Base-by-base conservation (phyloP, 208 protist genomes). In the Zelonia costaricensis region DNA sequence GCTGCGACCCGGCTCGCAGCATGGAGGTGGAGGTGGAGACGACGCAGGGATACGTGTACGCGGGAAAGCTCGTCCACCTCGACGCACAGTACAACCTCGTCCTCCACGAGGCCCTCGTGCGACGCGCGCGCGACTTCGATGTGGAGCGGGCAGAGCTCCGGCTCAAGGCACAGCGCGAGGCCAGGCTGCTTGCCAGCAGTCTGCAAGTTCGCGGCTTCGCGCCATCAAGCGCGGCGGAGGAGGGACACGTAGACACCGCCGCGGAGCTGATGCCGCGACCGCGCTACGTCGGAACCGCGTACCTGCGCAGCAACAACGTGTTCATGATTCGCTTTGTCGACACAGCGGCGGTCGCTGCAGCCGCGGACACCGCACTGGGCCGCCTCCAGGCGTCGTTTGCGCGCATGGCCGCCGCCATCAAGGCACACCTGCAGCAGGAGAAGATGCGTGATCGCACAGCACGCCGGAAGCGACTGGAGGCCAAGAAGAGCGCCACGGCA, bases 81-180 rank as follows among this genome's bases (percentile, higher is more conserved):
- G 89, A 95, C 47, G 82, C 49, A 27, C 52, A 83, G 58, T 95
- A 92, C 77, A 95, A 95, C 56, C 46, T 93, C 16, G 79, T 63
- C 8, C 73, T 95, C 12, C 63, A 61, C 25, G 80, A 91, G 46
- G 80, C 82, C 28, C 78, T 76, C 3, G 69, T 75, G 43, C 69
- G 82, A 18, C 83, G 89, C 18, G 75, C 74, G 16, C 83, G 89
- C 7, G 33, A 54, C 15, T 91, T 81, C 46, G 84, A 95, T 56
- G 67, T 90, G 4, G 76, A 86, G 65, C 63, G 85, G 25, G 62
- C 69, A 10, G 27, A 74, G 20, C 64, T 70, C 38, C 48, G 56
- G 25, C 45, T 67, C 39, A 39, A 62, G 43, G 45, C 22, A 47
- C 61, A 54, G 40, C n/a, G 25, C 22, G 67, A 70, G 42, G 38